Evolutionary conservation across 768 basidiomycete genomes (phyloP), one percentile per base, ranked within the genome.

Genomic region (Calocybe indica): DNA sequence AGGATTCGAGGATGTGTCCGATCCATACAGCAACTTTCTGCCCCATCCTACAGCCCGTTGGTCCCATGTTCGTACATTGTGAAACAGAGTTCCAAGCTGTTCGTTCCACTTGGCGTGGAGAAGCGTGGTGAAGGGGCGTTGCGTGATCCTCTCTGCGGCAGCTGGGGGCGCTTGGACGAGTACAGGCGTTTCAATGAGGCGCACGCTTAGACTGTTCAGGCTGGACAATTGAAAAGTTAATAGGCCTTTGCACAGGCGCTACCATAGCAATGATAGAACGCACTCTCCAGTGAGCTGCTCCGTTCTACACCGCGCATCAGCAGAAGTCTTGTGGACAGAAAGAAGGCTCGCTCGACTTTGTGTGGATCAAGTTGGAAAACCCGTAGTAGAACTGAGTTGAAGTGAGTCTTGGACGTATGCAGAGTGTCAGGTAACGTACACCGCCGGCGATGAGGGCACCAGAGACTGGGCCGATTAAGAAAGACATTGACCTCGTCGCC

Each of bases 391-490:
- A 70, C 83, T 82, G 52, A 8, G 46, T 30, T 15, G 14, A 13
- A 22, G 34, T 43, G 28, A 35, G 15, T 37, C 38, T 15, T 7
- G 37, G 47, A 15, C 32, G 37, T 8, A 28, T 38, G 28, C 14
- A 38, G 4, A 3, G 2, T 22, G 13, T 40, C 29, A 6, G 41
- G 22, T 40, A 35, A 49, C 75, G 57, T 62, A 80, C 83, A 52
- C 83, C 83, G 46, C 83, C 82, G 33, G 82, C 83, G 43, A 79
- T 74, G 48, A 86, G 68, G 32, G 80, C 82, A 28, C 83, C 83
- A 33, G 84, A 82, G n/a, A 84, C 61, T n/a, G 83, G 79, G 28
- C 83, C 82, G 45, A 79, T 58, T 44, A 83, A 65, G 61, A 78
- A 70, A 45, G 82, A 80, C 82, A 83, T 83, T 55, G 50, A 5